These are phyloP conservation scores for Phytophthora cryptogea DNA, from an alignment of 352 stramenopile species.

Conservation along the genomic window DNA sequence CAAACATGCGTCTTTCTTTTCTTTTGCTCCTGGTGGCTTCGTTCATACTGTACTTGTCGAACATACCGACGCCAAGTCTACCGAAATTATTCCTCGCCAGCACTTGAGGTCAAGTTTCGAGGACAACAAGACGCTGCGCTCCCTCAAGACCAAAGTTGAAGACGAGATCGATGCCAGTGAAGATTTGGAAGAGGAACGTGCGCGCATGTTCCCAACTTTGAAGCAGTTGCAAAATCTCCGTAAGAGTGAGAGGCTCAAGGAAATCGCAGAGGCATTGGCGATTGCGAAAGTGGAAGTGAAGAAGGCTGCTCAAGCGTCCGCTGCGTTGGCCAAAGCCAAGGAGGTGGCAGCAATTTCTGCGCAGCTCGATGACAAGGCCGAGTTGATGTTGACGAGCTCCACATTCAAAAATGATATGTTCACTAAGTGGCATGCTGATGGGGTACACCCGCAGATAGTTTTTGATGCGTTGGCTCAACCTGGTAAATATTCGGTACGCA, in stretches of 20 bases:
- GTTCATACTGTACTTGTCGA: background rate
- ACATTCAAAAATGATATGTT: conserved; percentile 2
- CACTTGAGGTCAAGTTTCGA: background rate
- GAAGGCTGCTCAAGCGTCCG: conserved; percentile 7
- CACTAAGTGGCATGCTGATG: conserved; percentile 1
- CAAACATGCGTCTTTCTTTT: conserved; percentile 12
- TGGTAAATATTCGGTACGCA: conserved; percentile 3
- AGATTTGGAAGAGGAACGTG: conserved; percentile 8
- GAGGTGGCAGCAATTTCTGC: conserved; percentile 1
- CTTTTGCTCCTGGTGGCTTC: background rate
- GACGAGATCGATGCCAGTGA: background rate
- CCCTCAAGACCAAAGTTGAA: background rate
- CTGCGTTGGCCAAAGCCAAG: conserved; percentile 2
- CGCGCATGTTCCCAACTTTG: background rate
- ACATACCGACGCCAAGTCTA: background rate
- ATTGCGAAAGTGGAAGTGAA: conserved; percentile 7
- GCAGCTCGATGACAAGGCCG: conserved; percentile 11
- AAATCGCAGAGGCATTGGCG: conserved; percentile 7
- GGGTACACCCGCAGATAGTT: conserved; percentile 5
- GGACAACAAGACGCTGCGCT: background rate
- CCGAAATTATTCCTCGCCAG: background rate
- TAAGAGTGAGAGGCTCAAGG: conserved; percentile 9
- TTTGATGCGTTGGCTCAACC: conserved; percentile 8
- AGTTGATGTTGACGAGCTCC: conserved; percentile 6
- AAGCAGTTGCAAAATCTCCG: conserved; percentile 4